Base-by-base conservation (phyloP, 2,329 filamentous ascomycete species). In the Fusarium xylarioides region DNA sequence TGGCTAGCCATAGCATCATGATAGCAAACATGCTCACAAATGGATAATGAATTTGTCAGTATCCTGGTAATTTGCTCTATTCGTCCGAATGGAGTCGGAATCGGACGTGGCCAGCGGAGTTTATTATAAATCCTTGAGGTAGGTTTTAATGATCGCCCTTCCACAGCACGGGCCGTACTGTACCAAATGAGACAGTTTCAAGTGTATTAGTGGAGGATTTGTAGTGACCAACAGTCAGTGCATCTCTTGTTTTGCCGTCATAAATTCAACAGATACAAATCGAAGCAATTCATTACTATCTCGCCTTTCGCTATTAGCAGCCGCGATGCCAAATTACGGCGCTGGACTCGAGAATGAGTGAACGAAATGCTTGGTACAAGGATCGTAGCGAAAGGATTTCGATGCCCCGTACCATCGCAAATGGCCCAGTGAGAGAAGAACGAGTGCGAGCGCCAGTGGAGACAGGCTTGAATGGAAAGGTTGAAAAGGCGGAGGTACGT, bases 401-500 rank as follows among this genome's bases (percentile, higher is more conserved):
- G 46, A 62, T 47, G 50, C 42, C 38, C 64, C 57, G 46, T 50
- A 37, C 30, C 44, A 69, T 64, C 34, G 37, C 50, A 26, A 69
- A 56, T 52, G 46, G 19, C 30, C 66, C 57, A 69, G 50, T 69
- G 44, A 57, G 43, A 47, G 42, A 42, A 28, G 43, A 37, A 40
- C 30, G 57, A 74, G 44, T 71, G 70, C 66, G 70, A 71, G 58
- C 66, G 16, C 40, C 21, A 50, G 52, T 46, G 44, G 68, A 32
- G 50, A 54, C 34, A 28, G 34, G 26, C 35, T 54, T 40, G 19
- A 40, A 40, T 40, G 50, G 23, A 54, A 63, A 59, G 70, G 57
- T 66, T 60, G 66, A 73, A 73, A 73, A 73, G 70, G 70, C 70
- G 70, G 70, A 73, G 70, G 49, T 73, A 74, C 70, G 71, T 74